Conservation (phyloP, 129 eudicot species). For the Saposhnikovia divaricata region DNA sequence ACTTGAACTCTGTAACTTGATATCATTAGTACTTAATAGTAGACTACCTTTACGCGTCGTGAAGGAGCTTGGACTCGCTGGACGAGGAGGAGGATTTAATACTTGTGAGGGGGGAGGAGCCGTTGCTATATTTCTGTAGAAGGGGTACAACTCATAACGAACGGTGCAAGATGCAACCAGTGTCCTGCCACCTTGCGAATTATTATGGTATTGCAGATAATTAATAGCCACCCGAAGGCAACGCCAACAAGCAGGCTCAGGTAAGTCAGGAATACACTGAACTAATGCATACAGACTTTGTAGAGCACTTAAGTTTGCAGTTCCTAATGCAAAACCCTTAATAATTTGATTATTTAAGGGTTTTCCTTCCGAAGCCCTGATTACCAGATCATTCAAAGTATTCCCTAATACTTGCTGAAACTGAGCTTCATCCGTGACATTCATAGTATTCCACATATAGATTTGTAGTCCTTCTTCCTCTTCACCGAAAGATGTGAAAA, state of each 20-base stretch:
- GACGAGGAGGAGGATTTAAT: background rate
- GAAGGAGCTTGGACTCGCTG: background rate
- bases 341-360: background rate
- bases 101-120: constrained; percentile 15
- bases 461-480: background rate
- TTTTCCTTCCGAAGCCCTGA: background rate
- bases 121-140: constrained; percentile 16
- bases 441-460: background rate
- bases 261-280: constrained; percentile 4
- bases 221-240: constrained; percentile 11
- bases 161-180: constrained; percentile 16
- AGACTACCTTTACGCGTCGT: background rate
- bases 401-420: background rate
- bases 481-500: background rate
- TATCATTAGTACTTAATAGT: background rate
- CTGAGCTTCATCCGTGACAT: background rate
- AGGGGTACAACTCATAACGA: constrained; percentile 23
- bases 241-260: background rate
- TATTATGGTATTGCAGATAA: background rate
- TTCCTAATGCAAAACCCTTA: background rate
- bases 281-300: background rate
- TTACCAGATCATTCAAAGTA: background rate
- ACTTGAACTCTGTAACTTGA: background rate
- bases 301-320: background rate
- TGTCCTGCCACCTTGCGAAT: constrained; percentile 13